Evolutionary conservation across 805 yeast species (phyloP).

Genomic region (Monosporozyma servazzii): DNA sequence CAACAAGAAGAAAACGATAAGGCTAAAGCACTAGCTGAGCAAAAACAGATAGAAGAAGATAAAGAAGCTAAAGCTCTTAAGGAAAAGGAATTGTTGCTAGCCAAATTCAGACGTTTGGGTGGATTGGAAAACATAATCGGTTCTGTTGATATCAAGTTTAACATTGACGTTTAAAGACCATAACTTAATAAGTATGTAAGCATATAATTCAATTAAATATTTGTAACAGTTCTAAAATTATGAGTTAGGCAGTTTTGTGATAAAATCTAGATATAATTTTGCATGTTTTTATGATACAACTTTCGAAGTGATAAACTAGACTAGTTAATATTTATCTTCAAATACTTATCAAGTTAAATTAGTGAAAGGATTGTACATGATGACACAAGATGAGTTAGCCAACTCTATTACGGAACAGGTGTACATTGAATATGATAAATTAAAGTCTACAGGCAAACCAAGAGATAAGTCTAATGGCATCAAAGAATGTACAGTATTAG

Average conservation of each 20-base stretch:
- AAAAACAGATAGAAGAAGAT: slow-evolving; percentile 33
- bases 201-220: not conserved
- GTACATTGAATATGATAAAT: slow-evolving; percentile 22
- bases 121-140: slow-evolving; percentile 45
- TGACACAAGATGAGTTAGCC: slow-evolving; percentile 6
- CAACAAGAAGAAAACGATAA: slow-evolving; percentile 50
- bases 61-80: slow-evolving; percentile 37
- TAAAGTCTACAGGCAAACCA: slow-evolving; percentile 48
- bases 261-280: not conserved
- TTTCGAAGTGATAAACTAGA: no score
- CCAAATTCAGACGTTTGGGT: slow-evolving; percentile 51
- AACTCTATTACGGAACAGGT: slow-evolving; percentile 16
- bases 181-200: not conserved
- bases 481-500: slow-evolving; percentile 76
- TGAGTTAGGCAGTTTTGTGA: not conserved
- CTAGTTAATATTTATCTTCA: not conserved
- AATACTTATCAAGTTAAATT: not conserved
- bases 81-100: slow-evolving; percentile 37
- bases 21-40: slow-evolving; percentile 46
- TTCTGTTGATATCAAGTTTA: slow-evolving; percentile 34
- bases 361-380: not conserved
- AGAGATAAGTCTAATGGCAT: slow-evolving; percentile 49
- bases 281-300: no score
- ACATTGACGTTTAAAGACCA: slow-evolving; percentile 25
- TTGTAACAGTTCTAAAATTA: not conserved